phyloP scores from a whole-genome alignment of 1,284 basidiomycete genomes.

The Ustilago esculenta region DNA sequence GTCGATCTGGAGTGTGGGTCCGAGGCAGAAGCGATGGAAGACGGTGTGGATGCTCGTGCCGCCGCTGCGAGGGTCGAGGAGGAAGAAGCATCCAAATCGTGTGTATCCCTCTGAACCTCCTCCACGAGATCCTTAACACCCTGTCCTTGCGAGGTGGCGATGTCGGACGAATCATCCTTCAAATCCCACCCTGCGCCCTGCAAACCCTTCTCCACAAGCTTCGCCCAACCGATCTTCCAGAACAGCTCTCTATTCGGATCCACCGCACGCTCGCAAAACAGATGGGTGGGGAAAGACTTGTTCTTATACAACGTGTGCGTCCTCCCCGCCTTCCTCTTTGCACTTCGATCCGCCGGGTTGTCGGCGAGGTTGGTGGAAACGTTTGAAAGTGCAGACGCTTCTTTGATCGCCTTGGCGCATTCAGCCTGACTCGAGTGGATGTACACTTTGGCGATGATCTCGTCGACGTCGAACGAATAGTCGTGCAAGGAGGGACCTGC shows the following conservation, averaged over 20 bases:
- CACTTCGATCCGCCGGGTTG: not conserved
- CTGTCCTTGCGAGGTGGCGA: slow-evolving; percentile 33
- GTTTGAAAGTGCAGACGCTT: slow-evolving; percentile 19
- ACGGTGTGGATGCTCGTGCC: slow-evolving; percentile 19
- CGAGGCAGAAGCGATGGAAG: slow-evolving; percentile 14
- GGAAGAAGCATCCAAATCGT: not conserved
- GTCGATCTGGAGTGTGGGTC: slow-evolving; percentile 6
- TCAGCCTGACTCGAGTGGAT: slow-evolving; percentile 23
- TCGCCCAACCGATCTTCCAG: slow-evolving; percentile 48
- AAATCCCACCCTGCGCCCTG: slow-evolving; percentile 46
- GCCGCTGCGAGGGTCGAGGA: not conserved
- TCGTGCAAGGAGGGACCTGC: slow-evolving; percentile 44
- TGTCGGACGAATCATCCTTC: slow-evolving; percentile 42
- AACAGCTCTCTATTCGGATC: slow-evolving; percentile 51
- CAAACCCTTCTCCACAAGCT: slow-evolving; percentile 35
- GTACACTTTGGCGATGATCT: slow-evolving; percentile 43
- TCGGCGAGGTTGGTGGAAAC: slow-evolving; percentile 7
- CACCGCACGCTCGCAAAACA: slow-evolving; percentile 50
- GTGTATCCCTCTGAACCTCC: slow-evolving; percentile 20
- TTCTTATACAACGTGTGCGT: slow-evolving; percentile 31
- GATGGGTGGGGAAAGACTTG: slow-evolving; percentile 43
- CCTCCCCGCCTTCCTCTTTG: slow-evolving; percentile 14
- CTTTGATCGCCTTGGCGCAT: slow-evolving; percentile 34
- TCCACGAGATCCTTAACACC: slow-evolving; percentile 51
- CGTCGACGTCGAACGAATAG: slow-evolving; percentile 45